Conservation (phyloP, 1,139 yeast genomes). For the Ogataea hybrid region DNA sequence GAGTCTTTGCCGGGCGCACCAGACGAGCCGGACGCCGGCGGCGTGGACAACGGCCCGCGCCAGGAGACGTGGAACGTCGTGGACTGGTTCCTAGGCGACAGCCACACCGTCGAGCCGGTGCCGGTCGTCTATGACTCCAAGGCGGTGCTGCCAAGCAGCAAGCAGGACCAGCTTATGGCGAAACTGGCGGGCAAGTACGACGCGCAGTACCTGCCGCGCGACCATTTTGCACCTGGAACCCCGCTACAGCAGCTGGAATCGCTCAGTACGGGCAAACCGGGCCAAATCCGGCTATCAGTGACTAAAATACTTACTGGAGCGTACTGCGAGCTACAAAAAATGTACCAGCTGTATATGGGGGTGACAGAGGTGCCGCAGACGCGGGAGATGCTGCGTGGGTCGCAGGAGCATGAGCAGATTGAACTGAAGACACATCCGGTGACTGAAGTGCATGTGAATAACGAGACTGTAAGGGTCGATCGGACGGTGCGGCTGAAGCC, state of each 20-base stretch:
- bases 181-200: background rate
- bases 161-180: background rate
- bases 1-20: background rate
- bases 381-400: conserved; percentile 41
- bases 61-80: conserved; percentile 4
- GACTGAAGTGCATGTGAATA: conserved; percentile 12
- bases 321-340: conserved; percentile 29
- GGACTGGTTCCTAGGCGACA: conserved; percentile 3
- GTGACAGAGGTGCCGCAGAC: conserved; percentile 26
- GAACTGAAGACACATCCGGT: conserved; percentile 42
- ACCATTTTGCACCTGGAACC: background rate
- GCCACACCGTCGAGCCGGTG: background rate
- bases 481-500: conserved; percentile 6
- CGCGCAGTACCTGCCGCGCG: background rate
- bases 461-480: conserved; percentile 26
- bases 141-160: conserved; percentile 1
- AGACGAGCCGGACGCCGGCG: background rate
- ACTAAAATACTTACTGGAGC: conserved; percentile 27
- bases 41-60: background rate
- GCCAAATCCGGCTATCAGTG: conserved; percentile 25
- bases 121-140: background rate
- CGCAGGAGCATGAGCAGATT: conserved; percentile 39
- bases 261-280: conserved; percentile 5
- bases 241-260: conserved; percentile 16
- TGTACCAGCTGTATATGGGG: conserved; percentile 25